Base-by-base conservation (phyloP, 345 rosid species). In the Gossypium turneri region DNA sequence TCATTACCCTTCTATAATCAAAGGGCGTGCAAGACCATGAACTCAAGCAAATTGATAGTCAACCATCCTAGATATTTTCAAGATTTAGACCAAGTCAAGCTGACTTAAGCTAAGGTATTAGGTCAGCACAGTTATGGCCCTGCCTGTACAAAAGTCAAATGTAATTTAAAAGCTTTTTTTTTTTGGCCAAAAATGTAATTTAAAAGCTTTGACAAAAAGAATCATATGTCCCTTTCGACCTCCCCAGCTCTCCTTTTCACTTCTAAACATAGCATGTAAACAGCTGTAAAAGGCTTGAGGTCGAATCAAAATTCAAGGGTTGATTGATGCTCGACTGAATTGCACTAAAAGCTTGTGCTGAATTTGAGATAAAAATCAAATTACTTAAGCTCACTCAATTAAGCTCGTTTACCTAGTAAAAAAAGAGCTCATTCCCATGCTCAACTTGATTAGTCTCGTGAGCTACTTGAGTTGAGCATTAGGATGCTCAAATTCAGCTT, bases 171-270 rank as follows among this genome's bases (percentile, higher is more conserved):
- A 72, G 82, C 55, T 48, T 81, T 77, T 34, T 29, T 3, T 4
- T 34, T 34, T 34, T 34, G 38, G 38, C 38, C 38, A 34, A 34
- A 34, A 34, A 34, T 34, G 38, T 34, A 34, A 34, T 34, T 34
- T 34, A 34, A 34, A 34, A 72, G 81, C 55, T 55, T 83, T 78
- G 86, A 85, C 73, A 73, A 73, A 81, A 62, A 51, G 65, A 61
- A 58, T 16, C 34, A 29, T 25, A 15, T 68, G 61, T 70, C 73
- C 53, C 65, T 74, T 67, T 79, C 74, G 55, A 51, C 34, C 43
- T 60, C 51, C 13, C 13, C 10, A 45, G 50, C 12, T 7, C 0
- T 2, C 50, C 12, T 47, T 47, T 43, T 34, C 12, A 58, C 12
- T 22, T 72, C 24, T 16, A 20, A 59, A 59, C 5, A 9, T 43